A percentile compares a stretch with the other conserved stretches of the same genome.
These are phyloP conservation scores for Talaromyces sp. DNA, from an alignment of 2,329 filamentous ascomycete genomes.

Conservation along the genomic window DNA sequence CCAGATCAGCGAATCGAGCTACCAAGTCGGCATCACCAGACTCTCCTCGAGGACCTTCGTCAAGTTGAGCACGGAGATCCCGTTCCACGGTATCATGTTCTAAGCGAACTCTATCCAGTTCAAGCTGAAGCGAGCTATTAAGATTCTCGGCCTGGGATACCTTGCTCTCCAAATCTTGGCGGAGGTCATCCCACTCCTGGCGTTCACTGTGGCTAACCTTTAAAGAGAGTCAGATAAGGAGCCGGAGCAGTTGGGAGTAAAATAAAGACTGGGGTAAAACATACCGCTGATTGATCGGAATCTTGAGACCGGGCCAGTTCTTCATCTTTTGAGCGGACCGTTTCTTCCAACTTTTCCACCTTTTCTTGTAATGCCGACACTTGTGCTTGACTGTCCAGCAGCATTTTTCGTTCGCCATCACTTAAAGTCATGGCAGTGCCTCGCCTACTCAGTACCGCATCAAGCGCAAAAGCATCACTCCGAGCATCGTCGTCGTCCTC, in stretches of 20 bases:
- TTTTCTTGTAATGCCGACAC: constrained; percentile 74
- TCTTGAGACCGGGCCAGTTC: constrained; percentile 65
- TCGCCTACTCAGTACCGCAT: constrained; percentile 51
- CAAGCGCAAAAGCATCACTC: constrained; percentile 66
- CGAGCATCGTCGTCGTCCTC: constrained; percentile 62
- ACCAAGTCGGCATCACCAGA: constrained; percentile 59
- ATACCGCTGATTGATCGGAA: constrained; percentile 54
- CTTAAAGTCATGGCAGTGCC: constrained; percentile 54
- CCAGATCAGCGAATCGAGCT: constrained; percentile 60
- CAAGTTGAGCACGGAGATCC: constrained; percentile 66
- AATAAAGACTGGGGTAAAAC: neutral
- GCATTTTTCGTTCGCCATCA: constrained; percentile 68
- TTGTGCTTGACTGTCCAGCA: constrained; percentile 79
- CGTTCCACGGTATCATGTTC: constrained; percentile 68
- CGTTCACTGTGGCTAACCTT: constrained; percentile 63
- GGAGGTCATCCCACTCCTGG: constrained; percentile 68
- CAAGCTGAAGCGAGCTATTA: constrained; percentile 77
- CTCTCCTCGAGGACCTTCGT: constrained; percentile 37
- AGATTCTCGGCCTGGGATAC: constrained; percentile 72
- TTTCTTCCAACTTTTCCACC: constrained; percentile 70
- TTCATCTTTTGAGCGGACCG: constrained; percentile 70
- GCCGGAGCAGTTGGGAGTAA: neutral
- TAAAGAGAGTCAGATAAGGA: constrained; percentile 8
- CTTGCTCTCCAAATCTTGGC: constrained; percentile 70
- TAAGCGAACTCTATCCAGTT: constrained; percentile 72